Evolutionary conservation across 2,329 filamentous ascomycete species (phyloP).

Genomic region (Thermoascus crustaceus): DNA sequence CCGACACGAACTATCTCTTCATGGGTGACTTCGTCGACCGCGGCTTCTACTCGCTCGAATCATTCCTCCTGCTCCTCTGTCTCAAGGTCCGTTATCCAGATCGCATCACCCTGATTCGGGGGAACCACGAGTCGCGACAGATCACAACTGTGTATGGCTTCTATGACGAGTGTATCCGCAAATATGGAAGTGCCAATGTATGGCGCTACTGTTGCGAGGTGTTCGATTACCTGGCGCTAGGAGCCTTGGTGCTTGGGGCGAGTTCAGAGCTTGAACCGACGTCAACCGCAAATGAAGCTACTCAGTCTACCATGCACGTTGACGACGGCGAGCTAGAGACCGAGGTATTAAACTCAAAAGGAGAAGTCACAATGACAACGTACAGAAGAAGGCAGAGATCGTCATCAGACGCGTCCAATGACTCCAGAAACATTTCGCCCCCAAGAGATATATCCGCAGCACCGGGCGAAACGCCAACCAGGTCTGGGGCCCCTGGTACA

Average conservation of each 20-base stretch:
- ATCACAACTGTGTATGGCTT: slow-evolving; percentile 98
- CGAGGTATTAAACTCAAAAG: slow-evolving; percentile 80
- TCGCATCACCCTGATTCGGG: slow-evolving; percentile 90
- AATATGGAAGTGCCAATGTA: slow-evolving; percentile 93
- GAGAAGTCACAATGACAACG: slow-evolving; percentile 60
- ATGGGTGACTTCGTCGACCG: slow-evolving; percentile 99
- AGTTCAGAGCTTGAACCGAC: slow-evolving; percentile 56
- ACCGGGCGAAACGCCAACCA: slow-evolving; percentile 37
- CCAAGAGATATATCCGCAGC: slow-evolving; percentile 37
- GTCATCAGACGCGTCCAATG: slow-evolving; percentile 26
- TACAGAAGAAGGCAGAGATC: slow-evolving; percentile 26
- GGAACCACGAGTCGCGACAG: slow-evolving; percentile 92
- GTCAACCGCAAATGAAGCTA: slow-evolving; percentile 37
- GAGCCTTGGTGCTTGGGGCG: slow-evolving; percentile 83
- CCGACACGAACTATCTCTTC: slow-evolving; percentile 93
- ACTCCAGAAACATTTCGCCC: slow-evolving; percentile 30
- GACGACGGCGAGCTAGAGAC: slow-evolving; percentile 74
- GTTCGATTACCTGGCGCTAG: slow-evolving; percentile 91
- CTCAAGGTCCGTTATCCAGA: slow-evolving; percentile 97
- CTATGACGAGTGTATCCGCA: slow-evolving; percentile 92
- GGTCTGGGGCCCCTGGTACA: slow-evolving; percentile 68
- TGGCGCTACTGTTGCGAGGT: slow-evolving; percentile 97
- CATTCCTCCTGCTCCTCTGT: slow-evolving; percentile 88
- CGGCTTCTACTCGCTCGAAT: slow-evolving; percentile 95
- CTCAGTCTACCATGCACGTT: slow-evolving; percentile 44